Conservation (phyloP, 495 filamentous ascomycete genomes). For the Neurospora hispaniola region DNA sequence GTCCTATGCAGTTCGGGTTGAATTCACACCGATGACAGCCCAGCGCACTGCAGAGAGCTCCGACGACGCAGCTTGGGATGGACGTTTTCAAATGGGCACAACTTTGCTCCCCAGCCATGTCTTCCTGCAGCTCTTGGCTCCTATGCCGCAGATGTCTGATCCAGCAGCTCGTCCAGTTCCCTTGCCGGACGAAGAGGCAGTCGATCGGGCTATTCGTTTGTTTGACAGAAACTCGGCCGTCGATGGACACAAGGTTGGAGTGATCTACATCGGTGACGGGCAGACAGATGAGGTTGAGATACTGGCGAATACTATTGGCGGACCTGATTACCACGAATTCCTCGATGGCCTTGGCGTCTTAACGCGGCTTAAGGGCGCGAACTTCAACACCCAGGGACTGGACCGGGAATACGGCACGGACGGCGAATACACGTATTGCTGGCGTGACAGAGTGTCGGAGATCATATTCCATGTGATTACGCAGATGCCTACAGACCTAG, state of each 20-base stretch:
- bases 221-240: constrained; percentile 88
- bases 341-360: constrained; percentile 69
- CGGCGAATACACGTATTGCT: constrained; percentile 78
- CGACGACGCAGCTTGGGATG: constrained; percentile 27
- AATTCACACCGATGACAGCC: constrained; percentile 54
- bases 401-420: constrained; percentile 64
- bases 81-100: constrained; percentile 30
- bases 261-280: constrained; percentile 80
- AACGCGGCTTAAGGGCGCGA: constrained; percentile 65
- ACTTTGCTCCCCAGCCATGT: constrained; percentile 71
- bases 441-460: constrained; percentile 89
- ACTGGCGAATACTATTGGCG: constrained; percentile 71
- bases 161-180: constrained; percentile 58
- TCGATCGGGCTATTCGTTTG: constrained; percentile 59
- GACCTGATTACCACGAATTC: constrained; percentile 76
- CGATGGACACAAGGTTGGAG: constrained; percentile 89
- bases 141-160: constrained; percentile 50
- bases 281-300: constrained; percentile 77
- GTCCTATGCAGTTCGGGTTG: constrained; percentile 62
- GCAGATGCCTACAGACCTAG: constrained; percentile 85
- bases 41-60: constrained; percentile 48
- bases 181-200: constrained; percentile 71
- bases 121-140: constrained; percentile 67
- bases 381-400: constrained; percentile 91
- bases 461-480: constrained; percentile 93